A percentile compares a stretch with the other conserved stretches of the same genome.
phyloP scores from a whole-genome alignment of 225 moss, liverwort and hornwort genomes.

The Physcomitrellopsis africana region DNA sequence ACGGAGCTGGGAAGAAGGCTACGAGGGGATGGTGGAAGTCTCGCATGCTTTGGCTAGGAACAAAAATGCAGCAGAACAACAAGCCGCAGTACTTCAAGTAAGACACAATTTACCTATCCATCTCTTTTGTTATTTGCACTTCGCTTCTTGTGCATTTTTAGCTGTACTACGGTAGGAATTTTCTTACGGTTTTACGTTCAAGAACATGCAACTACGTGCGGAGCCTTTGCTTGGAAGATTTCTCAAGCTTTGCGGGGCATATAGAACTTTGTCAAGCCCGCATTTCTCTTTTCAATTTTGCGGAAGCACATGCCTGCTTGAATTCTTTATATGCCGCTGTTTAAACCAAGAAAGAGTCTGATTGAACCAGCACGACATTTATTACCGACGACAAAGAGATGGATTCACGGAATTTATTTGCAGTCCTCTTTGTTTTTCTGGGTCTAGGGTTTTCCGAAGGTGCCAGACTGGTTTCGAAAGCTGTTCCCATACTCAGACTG shows the following conservation, averaged over 20 bases:
- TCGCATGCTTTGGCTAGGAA: conserved; percentile 84
- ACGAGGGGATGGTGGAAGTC: conserved; percentile 94
- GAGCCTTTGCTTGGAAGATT: neutral
- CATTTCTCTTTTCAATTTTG: neutral
- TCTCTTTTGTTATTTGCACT: neutral
- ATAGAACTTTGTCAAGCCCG: neutral
- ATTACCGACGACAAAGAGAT: neutral
- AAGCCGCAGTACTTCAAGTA: conserved; percentile 88
- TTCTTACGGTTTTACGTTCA: neutral
- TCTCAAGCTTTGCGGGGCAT: neutral
- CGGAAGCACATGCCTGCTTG: neutral
- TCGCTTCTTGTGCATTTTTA: neutral
- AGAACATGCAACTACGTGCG: neutral
- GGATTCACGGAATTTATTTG: neutral
- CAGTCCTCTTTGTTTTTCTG: neutral
- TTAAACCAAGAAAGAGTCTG: neutral
- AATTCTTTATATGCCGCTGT: neutral
- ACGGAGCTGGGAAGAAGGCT: conserved; percentile 87
- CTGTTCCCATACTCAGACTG: conserved; percentile 91
- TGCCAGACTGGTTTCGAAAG: conserved; percentile 87
- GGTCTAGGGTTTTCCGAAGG: conserved; percentile 83
- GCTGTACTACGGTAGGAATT: neutral
- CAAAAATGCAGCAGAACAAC: conserved; percentile 71
- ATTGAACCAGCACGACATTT: neutral
- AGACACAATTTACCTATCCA: neutral